These are phyloP conservation scores for Spirogloea muscicola DNA, from an alignment of 139 green algal genomes.

Conservation along the genomic window DNA sequence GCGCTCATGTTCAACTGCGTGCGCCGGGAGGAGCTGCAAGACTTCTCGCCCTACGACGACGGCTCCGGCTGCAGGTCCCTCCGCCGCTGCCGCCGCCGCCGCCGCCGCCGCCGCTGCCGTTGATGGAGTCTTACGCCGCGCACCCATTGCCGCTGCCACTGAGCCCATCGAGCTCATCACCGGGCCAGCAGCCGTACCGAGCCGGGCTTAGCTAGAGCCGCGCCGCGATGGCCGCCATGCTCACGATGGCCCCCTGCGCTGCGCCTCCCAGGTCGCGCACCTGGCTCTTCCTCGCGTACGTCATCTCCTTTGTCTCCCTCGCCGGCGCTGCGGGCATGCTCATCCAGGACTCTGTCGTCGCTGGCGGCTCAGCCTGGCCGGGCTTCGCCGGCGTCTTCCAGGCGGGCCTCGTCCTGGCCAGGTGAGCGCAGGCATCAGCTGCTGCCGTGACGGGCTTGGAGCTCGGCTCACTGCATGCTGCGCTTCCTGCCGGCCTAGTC, in stretches of 20 bases:
- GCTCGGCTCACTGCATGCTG: no score
- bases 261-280: constrained; percentile 55
- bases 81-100: not conserved
- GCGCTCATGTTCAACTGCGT: constrained; percentile 88
- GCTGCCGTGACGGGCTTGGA: no score
- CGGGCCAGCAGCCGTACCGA: no score
- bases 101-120: no score
- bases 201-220: no score
- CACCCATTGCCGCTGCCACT: no score
- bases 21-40: constrained; percentile 65
- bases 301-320: constrained; percentile 73
- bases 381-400: constrained; percentile 42
- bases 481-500: no score
- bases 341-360: constrained; percentile 58
- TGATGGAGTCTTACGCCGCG: not conserved
- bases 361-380: constrained; percentile 11
- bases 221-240: no score
- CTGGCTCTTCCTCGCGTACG: constrained; percentile 85
- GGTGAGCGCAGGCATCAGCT: no score
- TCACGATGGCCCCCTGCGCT: no score
- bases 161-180: no score
- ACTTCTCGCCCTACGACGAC: constrained; percentile 73
- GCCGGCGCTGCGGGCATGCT: constrained; percentile 68
- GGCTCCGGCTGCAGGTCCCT: constrained; percentile 61
- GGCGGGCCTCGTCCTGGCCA: constrained; percentile 28